phyloP scores from a whole-genome alignment of 257 asterid species.

The Striga asiatica region DNA sequence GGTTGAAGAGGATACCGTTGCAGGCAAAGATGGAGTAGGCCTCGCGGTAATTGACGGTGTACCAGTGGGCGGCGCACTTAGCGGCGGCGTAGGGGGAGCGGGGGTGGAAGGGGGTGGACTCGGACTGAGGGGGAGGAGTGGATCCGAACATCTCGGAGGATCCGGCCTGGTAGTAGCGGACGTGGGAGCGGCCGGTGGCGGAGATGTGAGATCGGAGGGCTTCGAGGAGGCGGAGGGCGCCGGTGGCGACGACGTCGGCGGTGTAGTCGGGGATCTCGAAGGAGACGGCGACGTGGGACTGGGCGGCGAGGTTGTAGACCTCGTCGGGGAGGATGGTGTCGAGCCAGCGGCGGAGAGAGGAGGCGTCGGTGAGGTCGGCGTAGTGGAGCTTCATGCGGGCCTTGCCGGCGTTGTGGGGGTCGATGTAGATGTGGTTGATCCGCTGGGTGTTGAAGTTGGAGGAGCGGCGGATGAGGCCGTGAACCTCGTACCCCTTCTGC shows the following conservation, averaged over 20 bases:
- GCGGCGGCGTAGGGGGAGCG: constrained; percentile 96
- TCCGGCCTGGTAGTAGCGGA: constrained; percentile 87
- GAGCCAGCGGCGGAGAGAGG: constrained; percentile 99
- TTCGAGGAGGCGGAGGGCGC: constrained; percentile 90
- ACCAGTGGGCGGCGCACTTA: constrained; percentile 98
- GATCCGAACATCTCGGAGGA: constrained; percentile 99
- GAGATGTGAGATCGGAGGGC: constrained; percentile 86
- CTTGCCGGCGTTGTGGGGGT: constrained; percentile 81
- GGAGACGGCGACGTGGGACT: constrained; percentile 95
- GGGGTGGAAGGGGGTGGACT: constrained; percentile 74
- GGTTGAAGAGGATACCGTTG: constrained; percentile 88
- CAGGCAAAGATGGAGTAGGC: constrained; percentile 87
- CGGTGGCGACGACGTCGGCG: constrained; percentile 97
- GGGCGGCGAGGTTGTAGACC: constrained; percentile 97
- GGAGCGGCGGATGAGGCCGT: constrained; percentile 91
- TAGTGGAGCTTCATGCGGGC: constrained; percentile 96
- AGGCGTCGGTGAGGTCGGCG: constrained; percentile 93
- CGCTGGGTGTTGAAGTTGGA: constrained; percentile 98
- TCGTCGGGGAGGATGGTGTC: constrained; percentile 84
- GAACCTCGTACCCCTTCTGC: constrained; percentile 73
- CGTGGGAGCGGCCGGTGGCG: constrained; percentile 63
- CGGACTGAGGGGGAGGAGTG: constrained; percentile 91
- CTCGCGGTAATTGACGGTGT: constrained; percentile 93
- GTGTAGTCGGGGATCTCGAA: constrained; percentile 99
- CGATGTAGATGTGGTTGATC: constrained; percentile 91